Evolutionary conservation across 108 stramenopile species (phyloP).

Genomic region (Pseudonitzschia pungens): DNA sequence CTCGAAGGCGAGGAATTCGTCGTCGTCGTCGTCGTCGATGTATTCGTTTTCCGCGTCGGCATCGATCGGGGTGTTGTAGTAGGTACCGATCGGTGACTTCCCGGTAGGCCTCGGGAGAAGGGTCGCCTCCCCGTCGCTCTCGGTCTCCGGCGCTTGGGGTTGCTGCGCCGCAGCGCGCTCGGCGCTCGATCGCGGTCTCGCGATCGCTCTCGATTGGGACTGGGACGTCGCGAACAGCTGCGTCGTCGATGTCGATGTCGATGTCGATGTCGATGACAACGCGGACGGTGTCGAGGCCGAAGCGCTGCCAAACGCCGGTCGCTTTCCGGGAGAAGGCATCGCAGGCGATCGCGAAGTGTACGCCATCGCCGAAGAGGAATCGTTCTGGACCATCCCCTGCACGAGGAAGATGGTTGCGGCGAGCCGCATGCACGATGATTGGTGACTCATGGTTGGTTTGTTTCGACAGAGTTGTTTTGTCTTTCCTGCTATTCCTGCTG

Average conservation of each 20-base stretch:
- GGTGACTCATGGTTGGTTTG: not conserved
- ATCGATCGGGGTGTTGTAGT: not conserved
- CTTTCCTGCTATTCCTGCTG: too few species aligned
- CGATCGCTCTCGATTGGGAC: not conserved
- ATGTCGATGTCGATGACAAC: too few species aligned
- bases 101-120: not conserved
- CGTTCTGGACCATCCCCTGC: not conserved
- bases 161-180: not conserved
- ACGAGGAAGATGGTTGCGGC: not conserved
- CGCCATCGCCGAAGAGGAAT: not conserved
- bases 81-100: not conserved
- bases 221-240: not conserved
- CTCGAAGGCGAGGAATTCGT: constrained; percentile 13
- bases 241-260: not conserved
- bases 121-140: not conserved
- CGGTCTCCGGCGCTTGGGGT: not conserved
- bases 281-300: not conserved
- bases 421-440: not conserved
- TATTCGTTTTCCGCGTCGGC: too few species aligned
- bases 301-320: not conserved
- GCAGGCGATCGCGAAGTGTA: not conserved
- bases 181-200: not conserved
- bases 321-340: not conserved
- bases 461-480: not conserved
- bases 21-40: not conserved